Evolutionary conservation across 352 stramenopile genomes (phyloP).

Genomic region (Pythium phragmiticola): DNA sequence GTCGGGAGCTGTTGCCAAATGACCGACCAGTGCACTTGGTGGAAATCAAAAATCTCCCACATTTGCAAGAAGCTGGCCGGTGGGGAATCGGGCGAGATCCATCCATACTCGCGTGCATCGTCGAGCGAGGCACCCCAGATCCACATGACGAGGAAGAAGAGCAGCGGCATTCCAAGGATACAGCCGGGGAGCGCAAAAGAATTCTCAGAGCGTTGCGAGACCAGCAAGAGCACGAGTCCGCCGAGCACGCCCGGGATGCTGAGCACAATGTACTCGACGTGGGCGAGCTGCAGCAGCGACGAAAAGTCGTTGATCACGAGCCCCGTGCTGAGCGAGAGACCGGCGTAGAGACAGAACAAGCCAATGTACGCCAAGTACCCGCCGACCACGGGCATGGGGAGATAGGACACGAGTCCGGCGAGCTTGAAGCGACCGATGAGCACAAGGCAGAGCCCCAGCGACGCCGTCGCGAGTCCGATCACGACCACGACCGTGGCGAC

Average conservation of each 20-base stretch:
- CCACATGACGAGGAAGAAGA: conserved; percentile 91
- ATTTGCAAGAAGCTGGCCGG: conserved; percentile 64
- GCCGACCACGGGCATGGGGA: conserved; percentile 96
- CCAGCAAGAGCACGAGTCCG: conserved; percentile 79
- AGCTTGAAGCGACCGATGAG: conserved; percentile 93
- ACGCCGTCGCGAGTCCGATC: conserved; percentile 89
- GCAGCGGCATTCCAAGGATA: conserved; percentile 86
- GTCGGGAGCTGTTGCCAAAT: conserved; percentile 90
- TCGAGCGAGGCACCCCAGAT: conserved; percentile 81
- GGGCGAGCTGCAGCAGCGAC: conserved; percentile 72
- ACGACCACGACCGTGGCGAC: conserved; percentile 94
- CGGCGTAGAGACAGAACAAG: conserved; percentile 94
- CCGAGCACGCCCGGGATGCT: conserved; percentile 82
- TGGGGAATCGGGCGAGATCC: conserved; percentile 80
- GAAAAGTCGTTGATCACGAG: conserved; percentile 87
- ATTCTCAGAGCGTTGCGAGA: conserved; percentile 79
- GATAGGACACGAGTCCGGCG: conserved; percentile 94
- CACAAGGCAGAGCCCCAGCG: conserved; percentile 93
- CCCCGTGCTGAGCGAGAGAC: conserved; percentile 90
- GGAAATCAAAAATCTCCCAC: conserved; percentile 91
- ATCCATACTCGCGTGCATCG: conserved; percentile 90
- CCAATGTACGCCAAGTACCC: conserved; percentile 98
- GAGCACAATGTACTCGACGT: conserved; percentile 74
- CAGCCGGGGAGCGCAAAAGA: conserved; percentile 68
- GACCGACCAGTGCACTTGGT: conserved; percentile 87